Base-by-base conservation (phyloP, 73 alveolate species). In the Breviolum minutum region DNA sequence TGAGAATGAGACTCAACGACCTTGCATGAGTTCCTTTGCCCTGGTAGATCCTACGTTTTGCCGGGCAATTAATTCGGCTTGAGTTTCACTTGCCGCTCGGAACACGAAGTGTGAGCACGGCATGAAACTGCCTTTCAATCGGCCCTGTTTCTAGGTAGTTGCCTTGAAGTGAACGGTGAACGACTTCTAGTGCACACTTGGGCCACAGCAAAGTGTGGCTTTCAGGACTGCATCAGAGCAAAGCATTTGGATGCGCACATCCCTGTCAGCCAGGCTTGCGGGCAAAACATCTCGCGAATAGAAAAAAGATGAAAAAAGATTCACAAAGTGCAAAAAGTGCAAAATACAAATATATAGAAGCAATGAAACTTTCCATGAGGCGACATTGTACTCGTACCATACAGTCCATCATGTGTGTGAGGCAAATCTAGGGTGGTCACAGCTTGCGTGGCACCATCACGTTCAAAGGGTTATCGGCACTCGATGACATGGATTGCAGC, bases 31-130 rank as follows among this genome's bases (percentile, higher is more conserved):
- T 82, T 82, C 74, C 73, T 0, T 82, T 82, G 91, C 91, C 63
- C 60, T 82, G 69, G 91, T 73, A 82, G 91, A 82, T 82, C 91
- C 91, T 12, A 68, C 69, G 30, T 77, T 40, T 24, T n/a, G 27
- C 86, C 86, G 63, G 86, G 63, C 81, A 71, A 71, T 30, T 71
- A 71, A 71, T 71, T 71, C 26, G 81, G 26, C 81, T 20, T 5
- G 63, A 79, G 87, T 29, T 79, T 79, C 68, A 13, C 91, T 74
- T 48, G 91, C 91, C 74, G 71, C 91, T 82, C 91, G 91, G 60
- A 82, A 82, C 91, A 82, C 91, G 60, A 82, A 82, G 91, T 82
- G 91, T 82, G 91, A 82, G 91, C 91, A 82, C 22, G 91, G 91
- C 91, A 82, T 82, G 91, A 22, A 82, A 79, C 66, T 32, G 30